Percentiles rank a stretch among this genome's conserved stretches.
Evolutionary conservation across 2,329 filamentous ascomycete species (phyloP).

Genomic region (Colletotrichum incanum): DNA sequence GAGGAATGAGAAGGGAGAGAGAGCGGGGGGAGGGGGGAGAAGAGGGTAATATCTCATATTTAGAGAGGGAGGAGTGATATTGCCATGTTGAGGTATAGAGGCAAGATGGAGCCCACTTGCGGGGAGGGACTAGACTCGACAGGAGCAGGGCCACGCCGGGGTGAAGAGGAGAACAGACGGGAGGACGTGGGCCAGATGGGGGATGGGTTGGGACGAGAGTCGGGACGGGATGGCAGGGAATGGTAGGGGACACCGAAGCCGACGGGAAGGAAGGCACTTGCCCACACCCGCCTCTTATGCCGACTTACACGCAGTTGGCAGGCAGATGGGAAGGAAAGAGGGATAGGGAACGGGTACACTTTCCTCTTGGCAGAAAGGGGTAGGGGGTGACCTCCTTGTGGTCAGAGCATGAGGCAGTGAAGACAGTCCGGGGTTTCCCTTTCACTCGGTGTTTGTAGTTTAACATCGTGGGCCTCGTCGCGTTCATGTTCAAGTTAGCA

Average conservation of each 20-base stretch:
- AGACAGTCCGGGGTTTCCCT: conserved; percentile 11
- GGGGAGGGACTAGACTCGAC: conserved; percentile 4
- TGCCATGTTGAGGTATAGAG: conserved; percentile 14
- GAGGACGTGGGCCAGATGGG: background rate
- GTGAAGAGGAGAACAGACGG: conserved; percentile 10
- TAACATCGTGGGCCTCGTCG: background rate
- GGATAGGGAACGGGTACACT: background rate
- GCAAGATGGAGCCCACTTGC: conserved; percentile 2
- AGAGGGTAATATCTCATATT: conserved; percentile 13
- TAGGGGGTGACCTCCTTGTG: background rate
- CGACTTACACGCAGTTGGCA: conserved; percentile 1
- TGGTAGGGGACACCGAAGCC: conserved; percentile 21
- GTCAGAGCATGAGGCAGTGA: conserved; percentile 7
- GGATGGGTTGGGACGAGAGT: conserved; percentile 5
- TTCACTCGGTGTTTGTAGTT: background rate
- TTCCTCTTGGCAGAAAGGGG: background rate
- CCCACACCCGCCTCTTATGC: background rate
- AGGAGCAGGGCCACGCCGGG: conserved; percentile 1
- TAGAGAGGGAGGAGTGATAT: conserved; percentile 26
- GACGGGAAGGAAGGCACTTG: conserved; percentile 26
- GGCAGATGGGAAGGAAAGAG: background rate
- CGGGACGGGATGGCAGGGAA: conserved; percentile 26
- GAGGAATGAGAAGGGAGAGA: conserved; percentile 26
- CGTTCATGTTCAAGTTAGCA: background rate
- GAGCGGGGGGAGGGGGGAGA: background rate